Evolutionary conservation across 2,329 filamentous ascomycete species (phyloP), one percentile per base, ranked within the genome.

Genomic region (Arthrobotrys sinensis): DNA sequence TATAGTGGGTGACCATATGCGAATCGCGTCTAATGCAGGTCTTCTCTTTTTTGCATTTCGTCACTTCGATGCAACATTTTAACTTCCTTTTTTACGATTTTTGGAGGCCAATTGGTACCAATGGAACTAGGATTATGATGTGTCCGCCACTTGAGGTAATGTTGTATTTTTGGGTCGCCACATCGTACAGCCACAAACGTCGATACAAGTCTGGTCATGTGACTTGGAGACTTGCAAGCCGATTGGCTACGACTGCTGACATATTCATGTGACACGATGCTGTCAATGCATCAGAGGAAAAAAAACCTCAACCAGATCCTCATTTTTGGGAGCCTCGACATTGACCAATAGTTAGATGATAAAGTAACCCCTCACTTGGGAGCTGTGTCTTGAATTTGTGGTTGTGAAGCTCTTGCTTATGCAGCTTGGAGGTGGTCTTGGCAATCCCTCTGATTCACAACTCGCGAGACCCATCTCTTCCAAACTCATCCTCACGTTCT

Each of bases 361-460:
- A 10, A 43, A 38, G 10, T 24, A 14, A 60, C 55, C 55, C 55
- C 55, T 60, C 55, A 60, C 55, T 60, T 57, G 4, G 4, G 3
- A 8, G 52, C 40, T 45, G 10, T 45, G 40, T 45, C n/a, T 21
- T n/a, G n/a, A 32, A 57, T 14, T 21, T 21, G 52, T n/a, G n/a
- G 28, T 38, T 38, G 16, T 60, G 34, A 43, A 60, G 55, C 55
- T 60, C 4, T 60, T 60, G 55, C 36, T 43, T 43, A 43, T 60
- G 55, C 55, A 28, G 32, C 50, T 40, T 19, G 57, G 60, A 36
- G 48, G 24, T 52, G 40, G 67, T 52, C 69, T 73, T 73, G 69
- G 69, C 69, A 57, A 21, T 63, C 11, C n/a, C 62, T 66, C 36
- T 73, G 69, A 73, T 28, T 73, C 69, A 73, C 69, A 65, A 65